phyloP scores from a whole-genome alignment of 768 basidiomycete species.

The Serendipita sp. region DNA sequence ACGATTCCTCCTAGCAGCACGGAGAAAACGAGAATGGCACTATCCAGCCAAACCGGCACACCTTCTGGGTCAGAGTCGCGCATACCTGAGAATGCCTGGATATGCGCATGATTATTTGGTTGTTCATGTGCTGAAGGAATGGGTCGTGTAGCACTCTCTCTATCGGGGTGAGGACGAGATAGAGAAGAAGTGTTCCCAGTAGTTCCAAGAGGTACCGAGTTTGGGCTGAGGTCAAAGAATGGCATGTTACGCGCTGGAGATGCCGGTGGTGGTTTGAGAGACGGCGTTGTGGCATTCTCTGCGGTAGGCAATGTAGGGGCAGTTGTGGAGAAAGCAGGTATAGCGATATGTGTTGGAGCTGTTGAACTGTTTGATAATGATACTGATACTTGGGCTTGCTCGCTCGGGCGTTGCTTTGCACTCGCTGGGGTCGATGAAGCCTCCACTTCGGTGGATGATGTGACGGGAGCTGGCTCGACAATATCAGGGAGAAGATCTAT shows the following conservation, averaged over 20 bases:
- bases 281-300: neutral
- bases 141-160: too few relatives aligned
- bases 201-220: neutral
- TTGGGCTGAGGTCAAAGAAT: neutral
- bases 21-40: neutral
- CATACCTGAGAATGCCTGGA: neutral
- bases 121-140: too few relatives aligned
- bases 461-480: neutral
- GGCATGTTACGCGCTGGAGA: neutral
- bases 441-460: neutral
- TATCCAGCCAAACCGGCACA: neutral
- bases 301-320: neutral
- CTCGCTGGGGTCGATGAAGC: neutral
- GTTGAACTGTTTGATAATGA: neutral
- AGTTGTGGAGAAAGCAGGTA: neutral
- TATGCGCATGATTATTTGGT: neutral
- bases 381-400: too few relatives aligned
- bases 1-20: neutral
- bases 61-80: neutral
- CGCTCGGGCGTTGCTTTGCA: neutral
- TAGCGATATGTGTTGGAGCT: neutral
- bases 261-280: neutral
- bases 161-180: too few relatives aligned
- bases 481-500: slow-evolving; percentile 58
- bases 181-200: too few relatives aligned